These are phyloP conservation scores for Saposhnikovia divaricata DNA, from an alignment of 129 eudicot species.

Conservation along the genomic window DNA sequence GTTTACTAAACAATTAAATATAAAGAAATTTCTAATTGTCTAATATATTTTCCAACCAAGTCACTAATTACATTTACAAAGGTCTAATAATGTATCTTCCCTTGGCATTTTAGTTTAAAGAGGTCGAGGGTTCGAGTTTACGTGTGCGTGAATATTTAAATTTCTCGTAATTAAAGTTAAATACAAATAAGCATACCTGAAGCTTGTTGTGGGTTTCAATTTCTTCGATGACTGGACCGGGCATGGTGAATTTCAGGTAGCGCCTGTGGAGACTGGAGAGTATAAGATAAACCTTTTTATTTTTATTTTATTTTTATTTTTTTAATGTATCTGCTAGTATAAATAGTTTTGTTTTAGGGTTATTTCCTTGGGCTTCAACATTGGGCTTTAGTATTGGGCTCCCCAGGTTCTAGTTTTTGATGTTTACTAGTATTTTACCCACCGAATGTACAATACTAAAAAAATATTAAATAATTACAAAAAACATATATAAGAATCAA, in stretches of 20 bases:
- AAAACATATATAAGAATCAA: too few relatives aligned
- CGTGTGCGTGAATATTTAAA: background rate
- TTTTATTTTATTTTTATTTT: too few relatives aligned
- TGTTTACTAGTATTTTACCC: too few relatives aligned
- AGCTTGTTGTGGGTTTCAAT: slow-evolving; percentile 34
- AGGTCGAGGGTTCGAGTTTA: background rate
- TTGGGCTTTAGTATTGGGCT: background rate
- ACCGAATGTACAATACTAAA: too few relatives aligned
- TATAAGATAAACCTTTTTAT: background rate
- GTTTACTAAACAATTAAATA: too few relatives aligned
- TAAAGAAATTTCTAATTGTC: too few relatives aligned
- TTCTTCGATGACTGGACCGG: slow-evolving; percentile 72
- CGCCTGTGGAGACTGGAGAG: too few relatives aligned
- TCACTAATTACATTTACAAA: background rate
- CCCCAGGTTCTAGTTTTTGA: background rate
- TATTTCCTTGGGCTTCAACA: background rate
- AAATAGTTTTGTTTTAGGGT: background rate
- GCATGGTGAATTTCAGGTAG: slow-evolving; percentile 32
- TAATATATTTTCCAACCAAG: too few relatives aligned
- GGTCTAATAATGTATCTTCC: background rate
- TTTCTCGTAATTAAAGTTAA: background rate
- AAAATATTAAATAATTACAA: too few relatives aligned
- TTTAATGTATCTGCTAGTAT: background rate
- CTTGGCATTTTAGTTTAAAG: background rate
- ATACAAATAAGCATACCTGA: slow-evolving; percentile 12